These are phyloP conservation scores for Emmonsiellopsis sp. DNA, from an alignment of 2,329 filamentous ascomycete species.

Conservation along the genomic window DNA sequence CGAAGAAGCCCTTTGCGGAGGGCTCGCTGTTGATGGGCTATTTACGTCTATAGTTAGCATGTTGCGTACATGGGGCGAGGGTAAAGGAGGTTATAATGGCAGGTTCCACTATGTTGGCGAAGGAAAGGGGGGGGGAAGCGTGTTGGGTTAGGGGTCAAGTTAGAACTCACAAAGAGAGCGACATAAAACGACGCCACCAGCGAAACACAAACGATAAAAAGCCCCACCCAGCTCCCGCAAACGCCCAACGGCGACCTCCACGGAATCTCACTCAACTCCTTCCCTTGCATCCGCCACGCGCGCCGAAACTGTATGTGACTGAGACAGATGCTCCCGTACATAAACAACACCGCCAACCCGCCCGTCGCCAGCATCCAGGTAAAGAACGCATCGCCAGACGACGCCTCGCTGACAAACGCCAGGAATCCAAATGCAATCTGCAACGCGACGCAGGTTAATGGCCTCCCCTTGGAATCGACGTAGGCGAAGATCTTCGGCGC, in stretches of 20 bases:
- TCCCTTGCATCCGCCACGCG: slow-evolving; percentile 50
- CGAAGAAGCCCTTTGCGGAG: slow-evolving; percentile 35
- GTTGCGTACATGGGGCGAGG: slow-evolving; percentile 54
- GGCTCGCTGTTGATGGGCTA: slow-evolving; percentile 44
- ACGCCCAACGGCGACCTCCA: slow-evolving; percentile 51
- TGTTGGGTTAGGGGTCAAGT: slow-evolving; percentile 21
- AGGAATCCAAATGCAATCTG: slow-evolving; percentile 42
- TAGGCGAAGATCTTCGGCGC: slow-evolving; percentile 60
- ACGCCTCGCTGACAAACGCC: slow-evolving; percentile 60
- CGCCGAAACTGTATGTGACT: slow-evolving; percentile 58
- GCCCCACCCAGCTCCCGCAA: slow-evolving; percentile 50
- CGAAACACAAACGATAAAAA: slow-evolving; percentile 34
- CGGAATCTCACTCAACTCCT: slow-evolving; percentile 49
- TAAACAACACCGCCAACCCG: slow-evolving; percentile 29
- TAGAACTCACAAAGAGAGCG: slow-evolving; percentile 35
- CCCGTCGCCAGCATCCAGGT: slow-evolving; percentile 32
- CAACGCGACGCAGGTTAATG: slow-evolving; percentile 59
- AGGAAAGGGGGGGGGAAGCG: slow-evolving; percentile 38
- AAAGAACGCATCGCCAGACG: slow-evolving; percentile 49
- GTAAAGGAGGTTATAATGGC: slow-evolving; percentile 59
- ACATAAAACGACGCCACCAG: slow-evolving; percentile 29
- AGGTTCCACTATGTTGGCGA: slow-evolving; percentile 42
- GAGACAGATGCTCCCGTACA: slow-evolving; percentile 56
- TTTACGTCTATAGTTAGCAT: slow-evolving; percentile 5
- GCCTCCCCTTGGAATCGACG: slow-evolving; percentile 55